phyloP scores from a whole-genome alignment of 2,329 filamentous ascomycete genomes.

The Endoconidiophora polonica region DNA sequence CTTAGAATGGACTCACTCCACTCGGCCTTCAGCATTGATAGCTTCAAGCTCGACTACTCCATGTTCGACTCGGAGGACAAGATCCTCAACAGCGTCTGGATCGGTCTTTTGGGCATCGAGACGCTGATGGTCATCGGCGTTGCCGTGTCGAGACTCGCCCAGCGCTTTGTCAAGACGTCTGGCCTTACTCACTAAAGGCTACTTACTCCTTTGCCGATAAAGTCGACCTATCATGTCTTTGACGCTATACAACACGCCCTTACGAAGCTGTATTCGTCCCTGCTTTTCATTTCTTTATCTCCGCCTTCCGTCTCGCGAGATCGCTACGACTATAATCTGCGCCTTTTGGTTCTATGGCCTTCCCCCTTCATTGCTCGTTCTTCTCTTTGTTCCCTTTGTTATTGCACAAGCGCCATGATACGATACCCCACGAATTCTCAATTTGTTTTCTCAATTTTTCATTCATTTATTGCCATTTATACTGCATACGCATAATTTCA shows the following conservation, averaged over 20 bases:
- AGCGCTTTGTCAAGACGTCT: conserved; percentile 17
- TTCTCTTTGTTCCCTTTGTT: conserved; percentile 1
- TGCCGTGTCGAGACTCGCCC: conserved; percentile 18
- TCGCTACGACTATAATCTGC: too few species aligned
- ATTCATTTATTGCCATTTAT: neutral
- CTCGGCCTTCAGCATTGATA: conserved; percentile 4
- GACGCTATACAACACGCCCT: too few species aligned
- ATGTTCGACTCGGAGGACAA: conserved; percentile 21
- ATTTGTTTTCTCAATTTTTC: neutral
- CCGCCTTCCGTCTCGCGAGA: too few species aligned
- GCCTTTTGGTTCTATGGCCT: neutral
- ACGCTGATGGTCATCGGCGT: conserved; percentile 28
- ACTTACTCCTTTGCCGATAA: neutral
- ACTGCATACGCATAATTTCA: neutral
- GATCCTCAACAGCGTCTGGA: conserved; percentile 30
- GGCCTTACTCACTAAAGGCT: conserved; percentile 2
- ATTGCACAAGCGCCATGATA: neutral
- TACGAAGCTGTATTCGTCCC: too few species aligned
- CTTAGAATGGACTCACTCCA: neutral
- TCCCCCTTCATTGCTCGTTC: neutral
- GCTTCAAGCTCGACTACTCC: conserved; percentile 6
- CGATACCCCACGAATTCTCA: neutral
- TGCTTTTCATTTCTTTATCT: too few species aligned
- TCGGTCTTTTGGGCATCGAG: conserved; percentile 29
- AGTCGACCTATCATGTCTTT: too few species aligned